These are phyloP conservation scores for Coprinopsis cinerea DNA, from an alignment of 768 basidiomycete genomes.

Conservation along the genomic window DNA sequence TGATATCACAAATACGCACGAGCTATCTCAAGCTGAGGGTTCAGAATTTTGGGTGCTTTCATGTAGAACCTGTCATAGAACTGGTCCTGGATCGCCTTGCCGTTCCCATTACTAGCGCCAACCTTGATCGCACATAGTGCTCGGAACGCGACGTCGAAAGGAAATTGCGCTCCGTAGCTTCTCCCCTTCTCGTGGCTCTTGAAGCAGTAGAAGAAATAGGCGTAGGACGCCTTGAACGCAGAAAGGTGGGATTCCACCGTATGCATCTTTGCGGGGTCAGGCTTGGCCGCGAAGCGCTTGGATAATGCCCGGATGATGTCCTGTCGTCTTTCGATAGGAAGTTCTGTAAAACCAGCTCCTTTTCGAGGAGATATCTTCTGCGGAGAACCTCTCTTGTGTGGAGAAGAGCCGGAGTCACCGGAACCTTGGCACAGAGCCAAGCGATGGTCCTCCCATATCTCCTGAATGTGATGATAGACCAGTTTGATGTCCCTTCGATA, in stretches of 20 bases:
- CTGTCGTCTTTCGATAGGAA: slow-evolving; percentile 45
- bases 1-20: too few relatives aligned
- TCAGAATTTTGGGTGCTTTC: too few relatives aligned
- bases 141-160: slow-evolving; percentile 47
- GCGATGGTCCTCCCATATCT: slow-evolving; percentile 24
- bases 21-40: too few relatives aligned
- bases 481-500: slow-evolving; percentile 26
- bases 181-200: too few relatives aligned
- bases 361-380: background rate
- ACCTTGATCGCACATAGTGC: slow-evolving; percentile 52
- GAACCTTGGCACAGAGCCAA: slow-evolving; percentile 14
- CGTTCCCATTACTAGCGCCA: slow-evolving; percentile 27
- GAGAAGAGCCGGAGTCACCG: background rate
- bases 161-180: slow-evolving; percentile 28
- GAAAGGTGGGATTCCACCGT: slow-evolving; percentile 27
- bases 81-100: slow-evolving; percentile 34
- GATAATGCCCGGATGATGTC: slow-evolving; percentile 47
- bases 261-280: slow-evolving; percentile 19
- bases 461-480: slow-evolving; percentile 38
- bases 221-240: slow-evolving; percentile 49
- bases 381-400: background rate
- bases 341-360: slow-evolving; percentile 23
- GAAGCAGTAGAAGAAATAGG: slow-evolving; percentile 38
- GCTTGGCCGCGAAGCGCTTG: slow-evolving; percentile 30
- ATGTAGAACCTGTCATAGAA: slow-evolving; percentile 43